These are phyloP conservation scores for Eucalyptus paniculata DNA, from an alignment of 345 rosid species.

Conservation along the genomic window DNA sequence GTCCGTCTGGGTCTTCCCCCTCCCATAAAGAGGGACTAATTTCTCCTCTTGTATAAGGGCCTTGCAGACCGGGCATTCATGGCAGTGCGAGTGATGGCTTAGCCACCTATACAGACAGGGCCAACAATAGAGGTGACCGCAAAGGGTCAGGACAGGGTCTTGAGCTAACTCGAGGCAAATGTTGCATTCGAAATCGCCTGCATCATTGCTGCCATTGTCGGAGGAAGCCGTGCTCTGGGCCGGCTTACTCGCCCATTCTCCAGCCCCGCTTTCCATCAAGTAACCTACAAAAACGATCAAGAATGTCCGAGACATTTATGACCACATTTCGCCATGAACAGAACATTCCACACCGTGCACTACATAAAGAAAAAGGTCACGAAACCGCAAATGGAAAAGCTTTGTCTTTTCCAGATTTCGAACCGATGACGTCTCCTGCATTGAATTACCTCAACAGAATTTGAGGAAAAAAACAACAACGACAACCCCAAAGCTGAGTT, in stretches of 20 bases:
- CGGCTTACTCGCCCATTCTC: not conserved
- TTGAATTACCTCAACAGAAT: not conserved
- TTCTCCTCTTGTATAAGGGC: slow-evolving; percentile 83
- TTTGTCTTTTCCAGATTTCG: not conserved
- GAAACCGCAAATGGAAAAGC: not conserved
- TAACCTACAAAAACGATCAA: not conserved
- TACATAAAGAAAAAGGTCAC: not conserved
- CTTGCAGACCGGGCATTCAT: slow-evolving; percentile 94
- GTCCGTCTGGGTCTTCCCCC: slow-evolving; percentile 71
- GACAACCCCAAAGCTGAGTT: not conserved
- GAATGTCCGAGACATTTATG: not conserved
- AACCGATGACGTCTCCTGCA: not conserved
- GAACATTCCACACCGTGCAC: not conserved
- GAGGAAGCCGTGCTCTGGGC: not conserved
- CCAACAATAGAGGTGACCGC: slow-evolving; percentile 94
- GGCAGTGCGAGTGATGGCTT: slow-evolving; percentile 69
- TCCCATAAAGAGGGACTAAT: slow-evolving; percentile 89
- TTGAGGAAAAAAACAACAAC: not conserved
- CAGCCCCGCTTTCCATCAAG: not conserved
- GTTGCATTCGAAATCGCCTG: slow-evolving; percentile 46
- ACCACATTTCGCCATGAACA: not conserved
- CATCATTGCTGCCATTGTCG: not conserved
- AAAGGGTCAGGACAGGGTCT: slow-evolving; percentile 81
- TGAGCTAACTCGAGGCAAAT: slow-evolving; percentile 88
- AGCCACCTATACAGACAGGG: slow-evolving; percentile 89